Evolutionary conservation across 2,329 filamentous ascomycete species (phyloP), one percentile per base, ranked within the genome.

Genomic region (Arthroderma sp.): DNA sequence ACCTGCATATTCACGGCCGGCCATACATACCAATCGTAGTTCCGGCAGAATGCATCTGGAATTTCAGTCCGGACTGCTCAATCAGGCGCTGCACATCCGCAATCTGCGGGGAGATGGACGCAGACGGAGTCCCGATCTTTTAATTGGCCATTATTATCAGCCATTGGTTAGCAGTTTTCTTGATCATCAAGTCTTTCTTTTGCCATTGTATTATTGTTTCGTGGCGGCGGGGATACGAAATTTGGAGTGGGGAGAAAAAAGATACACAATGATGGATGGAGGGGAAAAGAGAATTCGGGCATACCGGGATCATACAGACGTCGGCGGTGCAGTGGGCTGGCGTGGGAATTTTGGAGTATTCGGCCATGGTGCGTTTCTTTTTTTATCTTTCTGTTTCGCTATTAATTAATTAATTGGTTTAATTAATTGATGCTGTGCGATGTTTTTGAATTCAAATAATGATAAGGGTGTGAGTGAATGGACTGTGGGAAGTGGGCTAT

Each of bases 31-130:
- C 87, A 45, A 96, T 76, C 0, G 89, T 96, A 0, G 89, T 95
- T 8, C 89, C 91, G 2, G 87, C 88, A 28, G 85, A 88, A 66
- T 96, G 89, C 86, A 96, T 91, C 39, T 75, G 80, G 61, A 88
- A 89, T 51, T 78, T 80, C 50, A 96, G 64, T 1, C 86, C 86
- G 54, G 83, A 91, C 44, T 77, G 78, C 64, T 83, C 79, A 56
- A 98, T 74, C 32, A 96, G 72, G 46, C 81, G 78, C 68, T 96
- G 89, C 33, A 96, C 86, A 51, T 83, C 80, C 31, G 89, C 89
- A 29, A 98, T 80, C 61, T 96, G 84, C 53, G 82, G 77, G 4
- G 85, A 82, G 10, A 89, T 83, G 1, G 84, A 87, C 42, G 78
- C 73, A 36, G 66, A 80, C 40, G 78, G 79, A 11, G 89, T 94